These are phyloP conservation scores for Fusarium coffeatum DNA, from an alignment of 2,329 filamentous ascomycete species.

Conservation along the genomic window DNA sequence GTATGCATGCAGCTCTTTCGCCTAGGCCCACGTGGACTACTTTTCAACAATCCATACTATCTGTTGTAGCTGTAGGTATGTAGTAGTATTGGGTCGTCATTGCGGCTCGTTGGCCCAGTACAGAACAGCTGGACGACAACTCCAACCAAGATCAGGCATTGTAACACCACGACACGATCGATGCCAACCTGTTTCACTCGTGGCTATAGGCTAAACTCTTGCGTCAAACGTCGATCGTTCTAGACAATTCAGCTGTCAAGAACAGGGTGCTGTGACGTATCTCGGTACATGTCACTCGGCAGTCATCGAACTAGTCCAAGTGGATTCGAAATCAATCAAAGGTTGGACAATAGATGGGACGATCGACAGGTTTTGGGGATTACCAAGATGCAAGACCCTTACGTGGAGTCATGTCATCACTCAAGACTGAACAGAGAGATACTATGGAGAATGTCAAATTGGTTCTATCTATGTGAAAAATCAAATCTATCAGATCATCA, in stretches of 20 bases:
- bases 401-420: neutral
- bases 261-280: conserved; percentile 17
- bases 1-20: conserved; percentile 28
- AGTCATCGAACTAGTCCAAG: neutral
- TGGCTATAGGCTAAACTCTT: conserved; percentile 13
- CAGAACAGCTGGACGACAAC: neutral
- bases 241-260: neutral
- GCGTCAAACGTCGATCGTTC: conserved; percentile 19
- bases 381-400: conserved; percentile 5
- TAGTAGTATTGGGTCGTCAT: conserved; percentile 12
- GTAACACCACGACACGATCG: conserved; percentile 5
- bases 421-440: neutral
- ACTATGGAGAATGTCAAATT: neutral
- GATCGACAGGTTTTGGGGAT: neutral
- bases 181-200: neutral
- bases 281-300: conserved; percentile 15
- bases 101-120: neutral
- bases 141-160: conserved; percentile 9
- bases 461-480: neutral
- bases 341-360: neutral
- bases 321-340: neutral
- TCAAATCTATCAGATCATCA: neutral
- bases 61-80: neutral
- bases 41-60: neutral
- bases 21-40: conserved; percentile 27